Conservation (phyloP, 345 rosid genomes). For the Toxicodendron radicans region DNA sequence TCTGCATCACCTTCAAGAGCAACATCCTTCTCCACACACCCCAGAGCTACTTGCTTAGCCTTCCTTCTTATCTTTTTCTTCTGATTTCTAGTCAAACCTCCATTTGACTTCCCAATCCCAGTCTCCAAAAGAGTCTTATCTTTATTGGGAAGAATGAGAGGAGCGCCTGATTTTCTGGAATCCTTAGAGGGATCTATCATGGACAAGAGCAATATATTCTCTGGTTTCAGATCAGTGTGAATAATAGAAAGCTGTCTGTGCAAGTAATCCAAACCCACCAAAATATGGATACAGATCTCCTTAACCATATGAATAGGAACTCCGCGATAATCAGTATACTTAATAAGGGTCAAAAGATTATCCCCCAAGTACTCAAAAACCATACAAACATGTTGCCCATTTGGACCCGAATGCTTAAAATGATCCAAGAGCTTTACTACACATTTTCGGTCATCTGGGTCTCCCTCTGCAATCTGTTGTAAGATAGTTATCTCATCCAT, state of each 20-base stretch:
- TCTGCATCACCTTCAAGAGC: constrained; percentile 35
- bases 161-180: constrained; percentile 45
- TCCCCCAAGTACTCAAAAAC: constrained; percentile 77
- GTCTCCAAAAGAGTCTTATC: constrained; percentile 39
- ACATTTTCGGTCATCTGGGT: constrained; percentile 59
- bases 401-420: constrained; percentile 76
- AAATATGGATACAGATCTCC: constrained; percentile 54
- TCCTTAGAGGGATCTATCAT: constrained; percentile 63
- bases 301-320: constrained; percentile 58
- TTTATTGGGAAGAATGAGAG: constrained; percentile 46
- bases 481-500: constrained; percentile 78
- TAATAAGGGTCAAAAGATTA: constrained; percentile 67
- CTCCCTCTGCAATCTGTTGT: constrained; percentile 69
- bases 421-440: constrained; percentile 79
- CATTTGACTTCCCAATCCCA: constrained; percentile 37
- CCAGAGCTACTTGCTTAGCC: constrained; percentile 59
- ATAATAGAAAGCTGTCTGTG: constrained; percentile 73
- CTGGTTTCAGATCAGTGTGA: constrained; percentile 74
- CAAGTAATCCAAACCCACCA: constrained; percentile 70
- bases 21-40: constrained; percentile 46
- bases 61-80: constrained; percentile 62
- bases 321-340: constrained; percentile 59
- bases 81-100: constrained; percentile 53
- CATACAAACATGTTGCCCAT: constrained; percentile 82
- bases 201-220: constrained; percentile 60